Conservation (phyloP, 306 rosid species). For the Inga oerstediana region DNA sequence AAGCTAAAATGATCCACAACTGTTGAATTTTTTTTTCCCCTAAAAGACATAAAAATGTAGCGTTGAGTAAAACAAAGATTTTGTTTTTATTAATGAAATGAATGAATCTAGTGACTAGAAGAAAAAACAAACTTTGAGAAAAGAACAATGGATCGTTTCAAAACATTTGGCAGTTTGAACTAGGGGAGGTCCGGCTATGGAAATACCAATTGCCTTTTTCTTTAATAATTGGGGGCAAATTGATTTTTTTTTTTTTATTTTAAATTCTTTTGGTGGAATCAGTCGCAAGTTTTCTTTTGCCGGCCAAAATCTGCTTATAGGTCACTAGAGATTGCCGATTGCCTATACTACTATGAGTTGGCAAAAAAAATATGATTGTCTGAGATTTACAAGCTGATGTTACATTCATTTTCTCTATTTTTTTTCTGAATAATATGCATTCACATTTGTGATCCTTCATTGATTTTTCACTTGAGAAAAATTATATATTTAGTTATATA, state of each 20-base stretch:
- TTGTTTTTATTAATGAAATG: neutral
- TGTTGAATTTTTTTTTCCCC: neutral
- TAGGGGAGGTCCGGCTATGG: conserved; percentile 3
- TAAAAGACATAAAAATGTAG: neutral
- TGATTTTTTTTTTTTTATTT: neutral
- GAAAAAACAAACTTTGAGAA: neutral
- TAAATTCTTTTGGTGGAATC: neutral
- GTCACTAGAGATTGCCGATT: conserved; percentile 16
- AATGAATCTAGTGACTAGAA: neutral
- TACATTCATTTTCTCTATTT: neutral
- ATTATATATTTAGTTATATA: too few species aligned
- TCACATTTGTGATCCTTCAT: neutral
- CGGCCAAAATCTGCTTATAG: conserved; percentile 49
- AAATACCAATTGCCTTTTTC: conserved; percentile 3
- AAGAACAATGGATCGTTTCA: neutral
- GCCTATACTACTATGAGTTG: neutral
- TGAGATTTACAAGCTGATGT: neutral
- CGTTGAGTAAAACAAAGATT: neutral
- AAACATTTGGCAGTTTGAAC: neutral
- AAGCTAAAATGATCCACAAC: too few species aligned
- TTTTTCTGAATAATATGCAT: neutral
- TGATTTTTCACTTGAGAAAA: too few species aligned
- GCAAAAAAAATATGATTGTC: neutral
- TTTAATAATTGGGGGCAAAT: neutral
- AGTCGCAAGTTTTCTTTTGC: conserved; percentile 33